Conservation (phyloP, 202 grass and related monocot genomes). For the Carex sylvatica region DNA sequence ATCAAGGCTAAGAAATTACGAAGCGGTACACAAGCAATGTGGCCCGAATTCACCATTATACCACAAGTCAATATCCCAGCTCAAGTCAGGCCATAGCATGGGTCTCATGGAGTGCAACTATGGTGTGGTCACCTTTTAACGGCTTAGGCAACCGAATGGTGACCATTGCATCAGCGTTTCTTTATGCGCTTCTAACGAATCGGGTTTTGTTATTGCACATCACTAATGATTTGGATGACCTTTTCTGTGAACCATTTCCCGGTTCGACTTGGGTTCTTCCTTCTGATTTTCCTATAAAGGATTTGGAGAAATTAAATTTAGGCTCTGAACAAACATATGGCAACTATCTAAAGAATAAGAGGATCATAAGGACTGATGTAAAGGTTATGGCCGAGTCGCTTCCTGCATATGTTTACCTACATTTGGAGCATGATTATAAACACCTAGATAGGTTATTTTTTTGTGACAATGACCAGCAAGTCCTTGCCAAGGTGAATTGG, state of each 20-base stretch:
- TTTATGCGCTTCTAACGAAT: slow-evolving; percentile 56
- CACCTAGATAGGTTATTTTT: slow-evolving; percentile 42
- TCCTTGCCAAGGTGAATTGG: slow-evolving; percentile 60
- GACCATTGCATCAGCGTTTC: slow-evolving; percentile 40
- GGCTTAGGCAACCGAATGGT: slow-evolving; percentile 71
- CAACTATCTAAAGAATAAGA: slow-evolving; percentile 30
- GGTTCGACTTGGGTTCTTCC: slow-evolving; percentile 45
- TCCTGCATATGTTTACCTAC: slow-evolving; percentile 46
- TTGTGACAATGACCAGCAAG: slow-evolving; percentile 52
- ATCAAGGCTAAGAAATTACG: slow-evolving; percentile 44
- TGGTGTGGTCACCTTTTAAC: slow-evolving; percentile 47
- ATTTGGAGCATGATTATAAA: slow-evolving; percentile 42
- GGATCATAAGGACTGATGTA: slow-evolving; percentile 10
- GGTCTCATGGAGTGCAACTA: slow-evolving; percentile 49
- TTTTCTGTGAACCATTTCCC: slow-evolving; percentile 73
- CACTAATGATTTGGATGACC: slow-evolving; percentile 40
- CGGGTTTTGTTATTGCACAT: slow-evolving; percentile 44
- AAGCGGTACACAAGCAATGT: slow-evolving; percentile 39
- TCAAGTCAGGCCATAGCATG: slow-evolving; percentile 33
- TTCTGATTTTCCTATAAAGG: slow-evolving; percentile 44
- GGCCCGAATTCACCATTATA: slow-evolving; percentile 39
- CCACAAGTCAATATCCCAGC: slow-evolving; percentile 33
- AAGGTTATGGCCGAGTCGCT: not conserved
- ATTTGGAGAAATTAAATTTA: slow-evolving; percentile 26
- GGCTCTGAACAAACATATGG: slow-evolving; percentile 33